These are phyloP conservation scores for Paraphoma chrysanthemicola DNA, from an alignment of 2,329 filamentous ascomycete genomes.

Conservation along the genomic window DNA sequence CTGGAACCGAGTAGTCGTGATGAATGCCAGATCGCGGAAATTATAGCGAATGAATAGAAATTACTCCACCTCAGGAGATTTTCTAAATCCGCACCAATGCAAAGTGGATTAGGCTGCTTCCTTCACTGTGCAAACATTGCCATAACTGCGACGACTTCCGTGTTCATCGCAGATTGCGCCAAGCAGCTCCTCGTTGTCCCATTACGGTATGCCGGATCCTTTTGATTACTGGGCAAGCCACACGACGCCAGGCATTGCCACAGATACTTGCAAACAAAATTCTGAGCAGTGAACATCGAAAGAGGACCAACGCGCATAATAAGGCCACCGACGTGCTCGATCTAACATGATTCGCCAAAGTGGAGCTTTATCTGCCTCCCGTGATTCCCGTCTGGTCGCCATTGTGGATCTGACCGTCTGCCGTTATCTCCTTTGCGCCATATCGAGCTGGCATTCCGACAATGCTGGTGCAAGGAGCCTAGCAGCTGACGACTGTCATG, in stretches of 20 bases:
- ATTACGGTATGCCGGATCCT: not conserved
- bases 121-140: too few species aligned
- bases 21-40: slow-evolving; percentile 5
- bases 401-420: slow-evolving; percentile 27
- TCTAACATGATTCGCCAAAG: slow-evolving; percentile 26
- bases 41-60: slow-evolving; percentile 1
- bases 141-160: not conserved
- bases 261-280: not conserved
- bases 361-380: slow-evolving; percentile 15
- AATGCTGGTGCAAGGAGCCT: slow-evolving; percentile 11
- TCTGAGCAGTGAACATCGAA: not conserved
- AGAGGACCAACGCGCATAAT: not conserved
- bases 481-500: slow-evolving; percentile 23
- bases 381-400: slow-evolving; percentile 17
- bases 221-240: not conserved
- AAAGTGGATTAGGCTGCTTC: not conserved
- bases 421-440: slow-evolving; percentile 26
- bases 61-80: not conserved
- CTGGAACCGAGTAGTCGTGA: slow-evolving; percentile 26
- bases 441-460: slow-evolving; percentile 18
- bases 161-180: too few species aligned
- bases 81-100: not conserved
- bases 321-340: slow-evolving; percentile 2
- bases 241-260: not conserved
- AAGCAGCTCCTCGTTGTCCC: too few species aligned